Evolutionary conservation across 306 rosid genomes (phyloP).

Genomic region (Quercus glauca): DNA sequence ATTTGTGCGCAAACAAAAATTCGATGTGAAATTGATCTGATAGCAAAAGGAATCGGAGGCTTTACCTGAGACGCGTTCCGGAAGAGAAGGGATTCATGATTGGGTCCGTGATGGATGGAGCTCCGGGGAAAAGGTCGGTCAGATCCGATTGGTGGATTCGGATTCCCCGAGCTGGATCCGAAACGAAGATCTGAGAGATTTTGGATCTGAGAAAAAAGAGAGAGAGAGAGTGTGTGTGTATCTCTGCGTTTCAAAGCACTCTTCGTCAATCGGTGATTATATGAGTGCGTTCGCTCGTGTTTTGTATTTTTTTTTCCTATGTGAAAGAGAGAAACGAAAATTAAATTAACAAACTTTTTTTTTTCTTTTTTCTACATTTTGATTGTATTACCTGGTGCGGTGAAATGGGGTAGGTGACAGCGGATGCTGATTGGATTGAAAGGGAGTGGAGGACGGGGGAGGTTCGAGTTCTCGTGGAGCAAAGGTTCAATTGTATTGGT

Average conservation of each 20-base stretch:
- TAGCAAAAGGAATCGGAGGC: slow-evolving; percentile 22
- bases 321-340: neutral
- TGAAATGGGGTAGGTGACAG: neutral
- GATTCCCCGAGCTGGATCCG: slow-evolving; percentile 33
- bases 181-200: slow-evolving; percentile 11
- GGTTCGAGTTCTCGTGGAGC: neutral
- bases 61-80: slow-evolving; percentile 95
- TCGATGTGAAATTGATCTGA: slow-evolving; percentile 28
- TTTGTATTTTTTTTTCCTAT: slow-evolving; percentile 1
- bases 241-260: no score
- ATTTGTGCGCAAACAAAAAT: no score
- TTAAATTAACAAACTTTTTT: neutral
- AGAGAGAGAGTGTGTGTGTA: slow-evolving; percentile 29
- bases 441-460: neutral
- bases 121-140: slow-evolving; percentile 33
- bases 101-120: slow-evolving; percentile 37
- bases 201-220: slow-evolving; percentile 19
- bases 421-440: neutral
- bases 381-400: neutral
- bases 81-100: slow-evolving; percentile 97
- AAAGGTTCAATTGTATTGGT: neutral
- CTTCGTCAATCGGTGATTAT: no score
- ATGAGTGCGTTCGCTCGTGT: neutral
- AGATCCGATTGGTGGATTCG: slow-evolving; percentile 40
- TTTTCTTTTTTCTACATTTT: no score